Base-by-base conservation (phyloP, 169 alveolate species). In the Eimeria mitis region DNA sequence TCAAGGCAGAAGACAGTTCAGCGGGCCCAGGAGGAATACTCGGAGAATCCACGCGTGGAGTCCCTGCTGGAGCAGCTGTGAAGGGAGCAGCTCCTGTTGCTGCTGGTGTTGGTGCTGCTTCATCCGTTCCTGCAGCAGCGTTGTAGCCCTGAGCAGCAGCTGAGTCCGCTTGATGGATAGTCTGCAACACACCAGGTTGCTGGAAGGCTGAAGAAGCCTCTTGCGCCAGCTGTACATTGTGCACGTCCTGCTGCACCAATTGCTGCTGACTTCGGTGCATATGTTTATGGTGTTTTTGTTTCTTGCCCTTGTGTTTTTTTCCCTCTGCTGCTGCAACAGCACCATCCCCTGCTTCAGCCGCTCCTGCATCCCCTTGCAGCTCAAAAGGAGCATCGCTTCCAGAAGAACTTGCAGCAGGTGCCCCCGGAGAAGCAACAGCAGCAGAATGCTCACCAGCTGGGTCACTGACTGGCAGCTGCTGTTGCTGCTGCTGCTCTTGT, bases 401-500 rank as follows among this genome's bases (percentile, higher is more conserved):
- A 56, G 65, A 44, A 31, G 89, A 56, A 56, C 59, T 76, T 42
- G 59, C 91, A 42, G 71, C 61, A 31, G 23, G 61, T 52, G 31
- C 37, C 78, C 52, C 94, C 78, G 59, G 28, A 54, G 34, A 19
- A 89, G 95, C 84, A 70, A 40, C 95, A 70, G 71, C 61, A 34
- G 61, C 95, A 44, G 87, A 31, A 44, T 49, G 49, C 52, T 70
- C 85, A 70, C 44, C 87, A 49, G 40, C 71, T 25, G 87, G 56
- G 9, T 70, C 95, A 23, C 40, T 49, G 68, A n/a, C 70, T 52
- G 9, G 89, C 47, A 23, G 70, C 89, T 7, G 89, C 70, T 6
- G 75, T 31, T 54, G 76, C 91, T 84, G 78, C 89, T 44, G 63
- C 63, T 81, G 89, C 91, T 84, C 61, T 49, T 59, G 91, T 73